Evolutionary conservation across 352 stramenopile genomes (phyloP).

Genomic region (Aphanomyces stellatus): DNA sequence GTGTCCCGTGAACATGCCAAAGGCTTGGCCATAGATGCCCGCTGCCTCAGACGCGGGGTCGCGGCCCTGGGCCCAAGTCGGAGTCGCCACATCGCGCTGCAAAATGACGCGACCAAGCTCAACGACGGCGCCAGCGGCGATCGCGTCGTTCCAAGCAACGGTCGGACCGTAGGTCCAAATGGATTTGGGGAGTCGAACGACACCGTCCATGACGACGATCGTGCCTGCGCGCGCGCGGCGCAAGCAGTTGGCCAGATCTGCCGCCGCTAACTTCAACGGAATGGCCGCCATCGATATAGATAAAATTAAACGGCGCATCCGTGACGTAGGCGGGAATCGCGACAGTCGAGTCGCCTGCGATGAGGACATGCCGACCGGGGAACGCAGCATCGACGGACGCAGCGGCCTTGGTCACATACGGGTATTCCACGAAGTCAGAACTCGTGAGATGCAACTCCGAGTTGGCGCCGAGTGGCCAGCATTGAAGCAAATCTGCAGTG

Average conservation of each 20-base stretch:
- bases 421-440: background rate
- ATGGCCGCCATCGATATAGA: slow-evolving; percentile 3
- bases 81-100: background rate
- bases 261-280: background rate
- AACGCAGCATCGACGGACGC: background rate
- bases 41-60: background rate
- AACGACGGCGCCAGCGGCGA: background rate
- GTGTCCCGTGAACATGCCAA: background rate
- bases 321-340: background rate
- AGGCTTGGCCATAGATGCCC: background rate
- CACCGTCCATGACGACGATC: slow-evolving; percentile 3
- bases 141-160: background rate
- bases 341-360: background rate
- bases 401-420: background rate
- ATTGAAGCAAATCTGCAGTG: slow-evolving; percentile 4
- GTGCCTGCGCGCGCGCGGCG: background rate
- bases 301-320: background rate
- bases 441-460: background rate
- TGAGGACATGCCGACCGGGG: background rate
- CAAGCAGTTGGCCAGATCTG: background rate
- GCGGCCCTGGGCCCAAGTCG: background rate
- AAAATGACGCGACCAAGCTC: background rate
- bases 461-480: background rate
- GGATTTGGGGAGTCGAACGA: background rate
- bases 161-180: background rate